A percentile compares a stretch with the other conserved stretches of the same genome.
These are phyloP conservation scores for Symbiotaphrina buchneri DNA, from an alignment of 495 filamentous ascomycete species.

Conservation along the genomic window DNA sequence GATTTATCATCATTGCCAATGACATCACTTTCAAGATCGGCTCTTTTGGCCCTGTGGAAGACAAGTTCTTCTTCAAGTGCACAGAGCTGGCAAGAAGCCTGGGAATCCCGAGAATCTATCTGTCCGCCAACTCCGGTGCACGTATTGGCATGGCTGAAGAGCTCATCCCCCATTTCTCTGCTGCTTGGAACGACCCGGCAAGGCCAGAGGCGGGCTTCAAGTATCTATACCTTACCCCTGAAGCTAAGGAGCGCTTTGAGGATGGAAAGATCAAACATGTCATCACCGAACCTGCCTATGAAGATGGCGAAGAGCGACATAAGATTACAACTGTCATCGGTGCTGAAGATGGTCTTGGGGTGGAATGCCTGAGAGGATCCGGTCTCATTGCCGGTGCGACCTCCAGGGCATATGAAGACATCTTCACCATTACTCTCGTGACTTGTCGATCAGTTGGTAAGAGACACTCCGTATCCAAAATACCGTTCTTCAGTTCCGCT, in stretches of 20 bases:
- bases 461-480: no score
- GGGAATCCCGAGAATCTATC: constrained; percentile 88
- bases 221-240: constrained; percentile 87
- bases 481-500: no score
- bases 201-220: constrained; percentile 88
- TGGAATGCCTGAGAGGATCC: constrained; percentile 91
- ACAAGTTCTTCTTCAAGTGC: constrained; percentile 98
- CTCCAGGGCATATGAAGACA: constrained; percentile 91
- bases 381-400: constrained; percentile 97
- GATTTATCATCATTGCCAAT: constrained; percentile 93
- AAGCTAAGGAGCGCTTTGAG: constrained; percentile 72
- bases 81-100: constrained; percentile 83
- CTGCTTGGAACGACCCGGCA: constrained; percentile 76
- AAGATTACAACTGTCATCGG: constrained; percentile 90
- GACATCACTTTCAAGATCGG: constrained; percentile 99
- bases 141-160: constrained; percentile 94
- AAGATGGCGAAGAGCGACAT: constrained; percentile 77
- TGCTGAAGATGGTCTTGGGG: constrained; percentile 87
- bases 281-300: constrained; percentile 66
- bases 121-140: constrained; percentile 98
- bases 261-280: constrained; percentile 61
- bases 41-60: constrained; percentile 87
- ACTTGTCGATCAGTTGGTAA: constrained; percentile 87
- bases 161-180: constrained; percentile 86
- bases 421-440: constrained; percentile 95